Conservation (phyloP, 345 rosid species). For the Linum trigynum region DNA sequence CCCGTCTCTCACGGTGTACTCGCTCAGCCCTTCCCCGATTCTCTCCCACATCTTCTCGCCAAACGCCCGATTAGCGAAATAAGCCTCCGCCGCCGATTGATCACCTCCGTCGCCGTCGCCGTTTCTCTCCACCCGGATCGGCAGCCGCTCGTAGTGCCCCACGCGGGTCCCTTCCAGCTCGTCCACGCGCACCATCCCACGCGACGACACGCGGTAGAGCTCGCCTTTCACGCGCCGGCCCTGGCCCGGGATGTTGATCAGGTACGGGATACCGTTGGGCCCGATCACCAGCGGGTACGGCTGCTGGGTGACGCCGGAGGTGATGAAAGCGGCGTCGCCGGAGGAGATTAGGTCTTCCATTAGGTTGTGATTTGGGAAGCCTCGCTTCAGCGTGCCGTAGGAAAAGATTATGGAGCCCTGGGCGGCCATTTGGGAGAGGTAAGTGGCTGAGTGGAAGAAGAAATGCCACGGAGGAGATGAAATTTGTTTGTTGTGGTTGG, state of each 20-base stretch:
- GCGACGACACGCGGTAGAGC: conserved; percentile 48
- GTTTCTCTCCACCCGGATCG: conserved; percentile 25
- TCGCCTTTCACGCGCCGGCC: conserved; percentile 56
- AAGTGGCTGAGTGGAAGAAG: no score
- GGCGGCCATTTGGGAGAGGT: no score
- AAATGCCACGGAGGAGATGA: no score
- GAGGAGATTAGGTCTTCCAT: conserved; percentile 30
- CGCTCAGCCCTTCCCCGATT: conserved; percentile 38
- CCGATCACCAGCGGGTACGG: conserved; percentile 62
- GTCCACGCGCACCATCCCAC: conserved; percentile 43
- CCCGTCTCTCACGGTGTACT: conserved; percentile 27
- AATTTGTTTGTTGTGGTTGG: no score
- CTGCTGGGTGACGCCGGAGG: conserved; percentile 31
- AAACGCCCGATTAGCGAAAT: conserved; percentile 45
- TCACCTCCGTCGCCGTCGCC: conserved; percentile 13
- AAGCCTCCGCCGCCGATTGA: conserved; percentile 46
- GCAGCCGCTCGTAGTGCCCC: conserved; percentile 69
- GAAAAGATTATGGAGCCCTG: conserved; percentile 30
- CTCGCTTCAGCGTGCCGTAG: conserved; percentile 62
- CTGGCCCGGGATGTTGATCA: conserved; percentile 44
- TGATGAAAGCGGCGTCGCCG: conserved; percentile 41
- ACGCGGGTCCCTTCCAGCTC: conserved; percentile 46
- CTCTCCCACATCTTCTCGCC: conserved; percentile 55
- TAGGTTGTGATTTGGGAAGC: conserved; percentile 38
- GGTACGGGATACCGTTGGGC: conserved; percentile 58